Evolutionary conservation across 2,329 filamentous ascomycete genomes (phyloP), one percentile per base, ranked within the genome.

Genomic region (Ophiostoma pallidulum): DNA sequence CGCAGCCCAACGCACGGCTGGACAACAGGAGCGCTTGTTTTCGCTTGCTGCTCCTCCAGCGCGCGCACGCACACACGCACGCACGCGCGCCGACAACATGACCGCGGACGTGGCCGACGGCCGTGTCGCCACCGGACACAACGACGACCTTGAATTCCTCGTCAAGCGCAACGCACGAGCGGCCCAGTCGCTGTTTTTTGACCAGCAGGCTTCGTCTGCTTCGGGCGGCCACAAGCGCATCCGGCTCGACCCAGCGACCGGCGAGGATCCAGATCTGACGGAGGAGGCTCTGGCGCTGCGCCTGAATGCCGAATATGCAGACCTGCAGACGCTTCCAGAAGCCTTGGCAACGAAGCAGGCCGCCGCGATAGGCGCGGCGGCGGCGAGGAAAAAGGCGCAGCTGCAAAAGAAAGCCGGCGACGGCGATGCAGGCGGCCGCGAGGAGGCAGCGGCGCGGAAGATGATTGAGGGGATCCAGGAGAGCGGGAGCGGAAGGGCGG

Each of bases 341-440:
- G 78, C 78, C 2, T 74, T 96, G 18, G 86, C 86, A 31, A 82
- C 86, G 19, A 92, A 90, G 62, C 84, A 90, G 64, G 82, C 84
- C 13, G 77, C 72, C 3, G 69, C 72, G 4, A 68, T 78, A n/a
- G 75, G 73, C 8, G 74, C 77, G 64, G 77, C 81, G 1, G 51
- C 45, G 0, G 42, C 48, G 57, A 48, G 52, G 22, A 69, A 74
- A 31, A 80, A 77, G 63, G 64, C 33, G 66, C 41, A 29, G 42
- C n/a, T n/a, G n/a, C 47, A 45, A 20, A 86, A 57, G 48, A 62
- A 74, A 64, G 69, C 68, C 26, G 46, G 57, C 55, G 39, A 52
- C 57, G 20, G 51, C 58, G 28, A 56, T 56, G 41, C 60, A 62
- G 35, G 29, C 8, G 47, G 41, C n/a, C n/a, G n/a, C 31, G 55